These are phyloP conservation scores for Hibiscus tridactylites DNA, from an alignment of 345 rosid genomes.

Conservation along the genomic window DNA sequence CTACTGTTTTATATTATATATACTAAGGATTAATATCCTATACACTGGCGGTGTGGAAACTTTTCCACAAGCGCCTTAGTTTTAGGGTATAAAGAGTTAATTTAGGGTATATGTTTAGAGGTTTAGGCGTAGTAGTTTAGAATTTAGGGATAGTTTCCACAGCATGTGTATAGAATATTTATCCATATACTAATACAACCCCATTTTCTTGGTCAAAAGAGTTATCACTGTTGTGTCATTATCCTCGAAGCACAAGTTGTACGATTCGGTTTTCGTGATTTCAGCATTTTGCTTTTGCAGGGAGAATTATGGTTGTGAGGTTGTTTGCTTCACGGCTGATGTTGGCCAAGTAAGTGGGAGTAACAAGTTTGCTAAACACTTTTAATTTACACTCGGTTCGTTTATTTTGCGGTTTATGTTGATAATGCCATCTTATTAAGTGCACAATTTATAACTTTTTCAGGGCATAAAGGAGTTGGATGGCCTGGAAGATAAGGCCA, in stretches of 20 bases:
- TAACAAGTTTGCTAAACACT: not conserved
- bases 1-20: slow-evolving; percentile 9
- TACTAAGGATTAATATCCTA: too few species aligned
- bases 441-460: slow-evolving; percentile 16
- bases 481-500: slow-evolving; percentile 92
- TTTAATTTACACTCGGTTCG: not conserved
- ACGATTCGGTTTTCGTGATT: not conserved
- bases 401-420: not conserved
- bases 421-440: not conserved
- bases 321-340: slow-evolving; percentile 97
- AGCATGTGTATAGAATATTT: too few species aligned
- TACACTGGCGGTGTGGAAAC: too few species aligned
- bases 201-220: not conserved
- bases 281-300: slow-evolving; percentile 26
- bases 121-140: too few species aligned
- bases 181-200: too few species aligned
- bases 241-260: not conserved
- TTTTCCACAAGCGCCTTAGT: too few species aligned
- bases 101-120: too few species aligned
- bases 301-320: slow-evolving; percentile 98
- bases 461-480: slow-evolving; percentile 82
- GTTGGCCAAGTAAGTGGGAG: slow-evolving; percentile 77
- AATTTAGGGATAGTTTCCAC: too few species aligned
- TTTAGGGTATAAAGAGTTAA: too few species aligned
- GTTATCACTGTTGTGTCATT: not conserved